Evolutionary conservation across 2,329 filamentous ascomycete species (phyloP).

Genomic region (Ophiostoma sp.): DNA sequence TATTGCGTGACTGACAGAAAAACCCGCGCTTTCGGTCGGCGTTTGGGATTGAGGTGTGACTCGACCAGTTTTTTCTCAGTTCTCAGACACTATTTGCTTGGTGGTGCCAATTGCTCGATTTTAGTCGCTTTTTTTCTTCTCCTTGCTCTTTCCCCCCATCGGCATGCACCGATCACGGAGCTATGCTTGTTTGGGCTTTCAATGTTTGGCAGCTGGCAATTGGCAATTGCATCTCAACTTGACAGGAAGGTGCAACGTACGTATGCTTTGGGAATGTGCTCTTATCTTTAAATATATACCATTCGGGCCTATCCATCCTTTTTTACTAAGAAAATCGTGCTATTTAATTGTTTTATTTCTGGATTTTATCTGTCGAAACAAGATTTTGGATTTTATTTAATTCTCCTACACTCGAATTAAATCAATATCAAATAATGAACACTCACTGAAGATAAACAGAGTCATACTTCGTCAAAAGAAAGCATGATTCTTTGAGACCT

Average conservation of each 20-base stretch:
- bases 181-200: slow-evolving; percentile 13
- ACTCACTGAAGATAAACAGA: too few species aligned
- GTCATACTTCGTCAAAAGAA: too few species aligned
- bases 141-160: not conserved
- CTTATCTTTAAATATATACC: not conserved
- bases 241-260: not conserved
- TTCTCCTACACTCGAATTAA: too few species aligned
- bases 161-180: slow-evolving; percentile 16
- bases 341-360: not conserved
- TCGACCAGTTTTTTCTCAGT: slow-evolving; percentile 8
- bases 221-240: not conserved
- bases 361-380: too few species aligned
- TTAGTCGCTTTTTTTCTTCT: slow-evolving; percentile 14
- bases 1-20: slow-evolving; percentile 16
- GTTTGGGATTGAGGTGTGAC: slow-evolving; percentile 9
- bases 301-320: not conserved
- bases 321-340: not conserved
- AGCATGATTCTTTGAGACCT: not conserved
- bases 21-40: slow-evolving; percentile 10
- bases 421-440: too few species aligned
- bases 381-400: too few species aligned
- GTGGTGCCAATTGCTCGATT: slow-evolving; percentile 11
- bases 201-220: not conserved
- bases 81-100: slow-evolving; percentile 1
- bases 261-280: not conserved